A percentile compares a stretch with the other conserved stretches of the same genome.
Evolutionary conservation across 805 yeast species (phyloP).

Genomic region (Lipomyces japonicus): DNA sequence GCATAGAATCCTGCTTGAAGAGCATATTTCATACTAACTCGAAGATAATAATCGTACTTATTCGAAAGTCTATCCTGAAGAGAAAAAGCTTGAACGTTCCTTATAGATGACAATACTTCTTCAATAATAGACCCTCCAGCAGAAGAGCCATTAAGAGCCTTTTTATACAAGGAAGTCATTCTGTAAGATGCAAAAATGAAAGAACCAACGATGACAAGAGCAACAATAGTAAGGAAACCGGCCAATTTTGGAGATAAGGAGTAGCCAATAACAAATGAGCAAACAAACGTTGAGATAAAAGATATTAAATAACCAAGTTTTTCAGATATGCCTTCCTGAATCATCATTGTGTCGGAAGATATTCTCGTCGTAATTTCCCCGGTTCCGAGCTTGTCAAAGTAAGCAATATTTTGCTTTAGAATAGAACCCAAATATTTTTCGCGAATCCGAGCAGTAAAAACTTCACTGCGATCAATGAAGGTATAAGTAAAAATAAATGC

Average conservation of each 20-base stretch:
- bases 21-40: constrained; percentile 31
- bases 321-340: constrained; percentile 45
- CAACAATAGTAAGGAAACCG: constrained; percentile 23
- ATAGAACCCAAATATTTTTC: constrained; percentile 38
- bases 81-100: constrained; percentile 44
- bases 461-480: constrained; percentile 42
- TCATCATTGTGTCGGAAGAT: constrained; percentile 41
- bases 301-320: constrained; percentile 41
- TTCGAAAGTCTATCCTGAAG: constrained; percentile 39
- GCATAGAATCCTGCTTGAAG: constrained; percentile 35
- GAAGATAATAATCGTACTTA: constrained; percentile 36
- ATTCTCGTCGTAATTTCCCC: constrained; percentile 45
- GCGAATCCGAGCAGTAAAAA: constrained; percentile 41
- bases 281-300: constrained; percentile 41
- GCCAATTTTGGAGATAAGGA: constrained; percentile 41
- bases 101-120: constrained; percentile 41
- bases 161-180: constrained; percentile 21
- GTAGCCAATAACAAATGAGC: constrained; percentile 41
- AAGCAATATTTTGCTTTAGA: constrained; percentile 43
- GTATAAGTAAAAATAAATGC: constrained; percentile 37
- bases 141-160: constrained; percentile 22
- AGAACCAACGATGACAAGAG: constrained; percentile 35
- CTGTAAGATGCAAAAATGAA: constrained; percentile 34
- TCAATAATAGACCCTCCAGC: constrained; percentile 40
- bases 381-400: constrained; percentile 44